phyloP scores from a whole-genome alignment of 2,329 filamentous ascomycete species.

The Podosphaera aphanis region DNA sequence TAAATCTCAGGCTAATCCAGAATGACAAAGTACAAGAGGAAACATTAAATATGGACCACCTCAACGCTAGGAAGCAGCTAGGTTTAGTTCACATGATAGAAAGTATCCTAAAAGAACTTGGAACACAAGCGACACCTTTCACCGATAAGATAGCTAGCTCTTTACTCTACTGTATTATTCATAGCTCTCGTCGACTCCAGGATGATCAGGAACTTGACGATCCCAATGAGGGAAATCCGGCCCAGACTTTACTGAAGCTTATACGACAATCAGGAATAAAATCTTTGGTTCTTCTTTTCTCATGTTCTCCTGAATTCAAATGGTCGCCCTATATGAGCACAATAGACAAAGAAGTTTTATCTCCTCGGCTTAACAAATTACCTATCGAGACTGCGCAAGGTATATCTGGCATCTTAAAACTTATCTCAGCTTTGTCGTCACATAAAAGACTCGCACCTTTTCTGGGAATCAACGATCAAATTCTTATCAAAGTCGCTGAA shows the following conservation, averaged over 20 bases:
- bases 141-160: slow-evolving; percentile 48
- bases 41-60: slow-evolving; percentile 31
- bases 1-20: slow-evolving; percentile 32
- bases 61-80: slow-evolving; percentile 56
- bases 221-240: slow-evolving; percentile 16
- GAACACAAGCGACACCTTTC: slow-evolving; percentile 46
- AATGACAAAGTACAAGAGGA: slow-evolving; percentile 15
- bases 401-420: slow-evolving; percentile 56
- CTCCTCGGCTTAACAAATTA: slow-evolving; percentile 54
- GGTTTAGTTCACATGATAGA: slow-evolving; percentile 84
- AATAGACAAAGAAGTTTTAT: slow-evolving; percentile 54
- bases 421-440: slow-evolving; percentile 63
- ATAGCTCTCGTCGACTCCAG: slow-evolving; percentile 36
- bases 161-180: slow-evolving; percentile 59
- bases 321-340: slow-evolving; percentile 48
- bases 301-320: slow-evolving; percentile 42
- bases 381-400: slow-evolving; percentile 73
- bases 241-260: slow-evolving; percentile 36
- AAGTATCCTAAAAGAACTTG: slow-evolving; percentile 65
- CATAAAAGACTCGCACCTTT: slow-evolving; percentile 43
- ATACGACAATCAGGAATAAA: slow-evolving; percentile 56
- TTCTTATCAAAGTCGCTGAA: slow-evolving; percentile 45
- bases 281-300: slow-evolving; percentile 58
- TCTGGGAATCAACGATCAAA: slow-evolving; percentile 34
- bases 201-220: slow-evolving; percentile 13